These are phyloP conservation scores for Petunia hybrid DNA, from an alignment of 305 asterid genomes.

Conservation along the genomic window DNA sequence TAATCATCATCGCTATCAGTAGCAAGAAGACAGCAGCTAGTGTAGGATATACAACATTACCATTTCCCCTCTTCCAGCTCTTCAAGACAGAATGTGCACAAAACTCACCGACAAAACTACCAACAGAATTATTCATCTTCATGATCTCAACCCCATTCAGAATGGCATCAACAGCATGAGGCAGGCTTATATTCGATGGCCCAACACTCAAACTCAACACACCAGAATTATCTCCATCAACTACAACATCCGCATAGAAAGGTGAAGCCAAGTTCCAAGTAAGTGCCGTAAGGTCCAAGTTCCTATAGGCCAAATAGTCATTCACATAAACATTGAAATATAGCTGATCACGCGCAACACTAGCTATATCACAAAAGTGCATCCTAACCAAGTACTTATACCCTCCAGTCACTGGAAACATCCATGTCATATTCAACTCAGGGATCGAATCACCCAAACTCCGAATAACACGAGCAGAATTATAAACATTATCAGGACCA, in stretches of 20 bases:
- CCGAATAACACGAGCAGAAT: slow-evolving; percentile 72
- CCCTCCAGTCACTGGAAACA: slow-evolving; percentile 64
- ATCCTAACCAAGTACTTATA: slow-evolving; percentile 68
- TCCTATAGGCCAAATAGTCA: slow-evolving; percentile 69
- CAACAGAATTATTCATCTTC: slow-evolving; percentile 74
- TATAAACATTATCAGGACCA: slow-evolving; percentile 88
- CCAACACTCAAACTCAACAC: slow-evolving; percentile 67
- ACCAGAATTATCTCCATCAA: slow-evolving; percentile 51
- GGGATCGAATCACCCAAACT: slow-evolving; percentile 57
- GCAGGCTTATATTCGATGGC: slow-evolving; percentile 67
- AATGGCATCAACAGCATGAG: slow-evolving; percentile 73
- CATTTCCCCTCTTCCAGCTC: slow-evolving; percentile 61
- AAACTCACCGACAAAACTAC: slow-evolving; percentile 76
- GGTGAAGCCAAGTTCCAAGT: slow-evolving; percentile 82
- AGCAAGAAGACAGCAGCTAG: slow-evolving; percentile 63
- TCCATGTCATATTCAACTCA: slow-evolving; percentile 62
- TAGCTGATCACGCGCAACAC: slow-evolving; percentile 57
- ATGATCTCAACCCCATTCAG: slow-evolving; percentile 89
- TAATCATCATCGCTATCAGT: slow-evolving; percentile 55
- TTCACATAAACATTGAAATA: slow-evolving; percentile 84
- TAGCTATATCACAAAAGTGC: slow-evolving; percentile 95
- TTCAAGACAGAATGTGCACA: slow-evolving; percentile 61
- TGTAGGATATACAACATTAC: slow-evolving; percentile 48
- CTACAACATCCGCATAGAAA: slow-evolving; percentile 82
- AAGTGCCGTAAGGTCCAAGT: slow-evolving; percentile 66